Conservation (phyloP, 768 basidiomycete genomes). For the Tricholoma bakamatsutake region DNA sequence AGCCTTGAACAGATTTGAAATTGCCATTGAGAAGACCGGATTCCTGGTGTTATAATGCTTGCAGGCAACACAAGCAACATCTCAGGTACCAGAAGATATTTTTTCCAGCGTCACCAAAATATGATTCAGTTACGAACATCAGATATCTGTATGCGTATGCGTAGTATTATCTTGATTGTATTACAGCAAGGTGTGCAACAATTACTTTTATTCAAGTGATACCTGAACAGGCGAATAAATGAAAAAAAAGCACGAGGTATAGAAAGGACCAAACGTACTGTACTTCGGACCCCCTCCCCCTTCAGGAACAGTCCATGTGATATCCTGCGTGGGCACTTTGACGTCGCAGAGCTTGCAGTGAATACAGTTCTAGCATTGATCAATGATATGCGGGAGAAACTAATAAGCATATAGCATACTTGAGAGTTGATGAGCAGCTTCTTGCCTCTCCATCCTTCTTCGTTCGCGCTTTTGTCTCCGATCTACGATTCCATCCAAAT, state of each 20-base stretch:
- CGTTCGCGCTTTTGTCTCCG: constrained; percentile 19
- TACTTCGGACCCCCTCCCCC: constrained; percentile 97
- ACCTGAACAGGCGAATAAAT: not conserved
- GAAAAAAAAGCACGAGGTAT: not conserved
- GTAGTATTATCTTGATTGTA: too few relatives aligned
- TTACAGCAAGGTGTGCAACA: not conserved
- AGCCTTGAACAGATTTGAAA: too few relatives aligned
- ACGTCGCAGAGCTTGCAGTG: constrained; percentile 96
- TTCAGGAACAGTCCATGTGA: constrained; percentile 95
- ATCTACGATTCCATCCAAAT: constrained; percentile 8
- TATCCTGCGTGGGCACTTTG: constrained; percentile 95
- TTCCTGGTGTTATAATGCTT: too few relatives aligned
- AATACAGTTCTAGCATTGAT: constrained; percentile 67
- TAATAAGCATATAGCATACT: constrained; percentile 34
- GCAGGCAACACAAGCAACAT: too few relatives aligned
- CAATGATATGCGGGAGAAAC: not conserved
- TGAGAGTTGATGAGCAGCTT: constrained; percentile 96
- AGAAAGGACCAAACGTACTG: constrained; percentile 45
- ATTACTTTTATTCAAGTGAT: not conserved
- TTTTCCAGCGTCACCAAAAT: too few relatives aligned
- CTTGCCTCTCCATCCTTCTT: constrained; percentile 70
- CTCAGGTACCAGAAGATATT: too few relatives aligned
- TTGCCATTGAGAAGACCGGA: too few relatives aligned
- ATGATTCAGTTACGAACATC: too few relatives aligned
- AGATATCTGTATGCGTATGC: too few relatives aligned